A percentile compares a stretch with the other conserved stretches of the same genome.
Evolutionary conservation across 1,284 basidiomycete genomes (phyloP).

Genomic region (Cerrena zonata): DNA sequence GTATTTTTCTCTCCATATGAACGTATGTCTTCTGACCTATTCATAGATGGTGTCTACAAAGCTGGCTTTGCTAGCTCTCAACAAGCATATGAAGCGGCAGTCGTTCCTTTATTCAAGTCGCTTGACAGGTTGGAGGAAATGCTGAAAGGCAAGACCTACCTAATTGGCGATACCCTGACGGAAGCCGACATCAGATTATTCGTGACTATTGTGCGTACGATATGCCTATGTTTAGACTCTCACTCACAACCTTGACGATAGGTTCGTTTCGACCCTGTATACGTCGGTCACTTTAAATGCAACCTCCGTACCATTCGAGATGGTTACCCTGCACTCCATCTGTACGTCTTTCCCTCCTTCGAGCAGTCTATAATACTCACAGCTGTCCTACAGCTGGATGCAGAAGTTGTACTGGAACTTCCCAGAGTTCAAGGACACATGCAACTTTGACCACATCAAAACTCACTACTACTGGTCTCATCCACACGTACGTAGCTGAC

Average conservation of each 20-base stretch:
- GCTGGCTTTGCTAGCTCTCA: constrained; percentile 83
- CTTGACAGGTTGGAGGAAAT: constrained; percentile 80
- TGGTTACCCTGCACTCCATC: constrained; percentile 78
- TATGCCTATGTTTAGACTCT: background rate
- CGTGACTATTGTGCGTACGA: constrained; percentile 69
- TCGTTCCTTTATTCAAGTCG: constrained; percentile 65
- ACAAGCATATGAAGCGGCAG: constrained; percentile 76
- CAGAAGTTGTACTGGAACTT: constrained; percentile 89
- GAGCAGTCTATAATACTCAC: background rate
- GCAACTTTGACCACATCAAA: constrained; percentile 86
- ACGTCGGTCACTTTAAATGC: constrained; percentile 91
- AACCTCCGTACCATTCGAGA: constrained; percentile 75
- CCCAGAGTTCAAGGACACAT: constrained; percentile 82
- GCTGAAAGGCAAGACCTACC: constrained; percentile 73
- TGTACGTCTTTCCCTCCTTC: constrained; percentile 31
- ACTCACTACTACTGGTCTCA: constrained; percentile 81
- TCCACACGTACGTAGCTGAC: constrained; percentile 33
- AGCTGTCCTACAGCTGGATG: constrained; percentile 54
- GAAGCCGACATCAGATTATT: constrained; percentile 90
- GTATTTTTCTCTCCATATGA: constrained; percentile 4
- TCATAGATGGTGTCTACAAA: constrained; percentile 79
- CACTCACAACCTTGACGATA: constrained; percentile 17
- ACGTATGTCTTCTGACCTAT: background rate
- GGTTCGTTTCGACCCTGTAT: constrained; percentile 76
- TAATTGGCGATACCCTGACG: constrained; percentile 77